Base-by-base conservation (phyloP, 345 rosid species). In the Reutealis trisperma region DNA sequence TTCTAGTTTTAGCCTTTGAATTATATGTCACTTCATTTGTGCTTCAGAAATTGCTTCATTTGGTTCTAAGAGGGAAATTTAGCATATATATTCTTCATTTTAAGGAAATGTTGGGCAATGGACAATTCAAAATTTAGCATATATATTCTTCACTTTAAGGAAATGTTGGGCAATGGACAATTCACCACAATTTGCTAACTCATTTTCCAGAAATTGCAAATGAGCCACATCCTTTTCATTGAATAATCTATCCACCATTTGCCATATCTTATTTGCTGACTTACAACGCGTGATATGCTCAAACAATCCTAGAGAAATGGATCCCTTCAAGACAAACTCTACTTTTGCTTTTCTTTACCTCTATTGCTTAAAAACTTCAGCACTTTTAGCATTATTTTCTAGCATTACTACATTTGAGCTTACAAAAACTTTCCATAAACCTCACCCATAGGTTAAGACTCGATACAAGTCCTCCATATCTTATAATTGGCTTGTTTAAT, bases 251-350 rank as follows among this genome's bases (percentile, higher is more conserved):
- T 75, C 42, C 0, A 75, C 19, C 3, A 51, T 66, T 8, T 66
- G 6, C 63, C 58, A 68, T 42, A 45, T 27, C 45, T 49, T 49
- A 21, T 24, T 21, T 55, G 32, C 18, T 47, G 13, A 63, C 47
- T 54, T 79, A 21, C 62, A n/a, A 1, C n/a, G 24, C 6, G 58
- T 19, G 16, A 58, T 79, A 37, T 79, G 63, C 16, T 74, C 59
- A 11, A 8, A 32, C 47, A 63, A 76, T n/a, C 7, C 51, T 8
- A n/a, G 73, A 66, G 70, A 70, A 19, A 62, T 68, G 3, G 72
- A 80, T 41, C 71, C 63, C 67, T 80, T 80, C 24, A 79, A 21
- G 2, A 66, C 57, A 73, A 79, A 68, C 63, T 79, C 78, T 44
- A 42, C 64, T 30, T 79, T 68, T n/a, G 72, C 47, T 57, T 76